These are phyloP conservation scores for Sporisorium iseilematis-ciliati DNA, from an alignment of 1,284 basidiomycete species.

Conservation along the genomic window DNA sequence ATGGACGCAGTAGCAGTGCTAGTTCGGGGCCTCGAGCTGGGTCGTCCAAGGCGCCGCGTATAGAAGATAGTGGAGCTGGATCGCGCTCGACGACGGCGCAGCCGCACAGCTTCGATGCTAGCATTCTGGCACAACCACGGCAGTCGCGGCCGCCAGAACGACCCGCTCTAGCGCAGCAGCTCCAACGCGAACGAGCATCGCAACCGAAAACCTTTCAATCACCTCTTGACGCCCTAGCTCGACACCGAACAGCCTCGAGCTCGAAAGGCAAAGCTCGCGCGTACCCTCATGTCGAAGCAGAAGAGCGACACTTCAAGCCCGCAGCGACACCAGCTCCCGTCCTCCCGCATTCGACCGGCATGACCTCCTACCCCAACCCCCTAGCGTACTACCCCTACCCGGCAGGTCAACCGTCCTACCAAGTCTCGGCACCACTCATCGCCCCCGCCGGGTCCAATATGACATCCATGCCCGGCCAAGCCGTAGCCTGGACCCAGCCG, in stretches of 20 bases:
- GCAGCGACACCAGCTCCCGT: not conserved
- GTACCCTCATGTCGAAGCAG: not conserved
- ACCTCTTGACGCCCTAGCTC: slow-evolving; percentile 24
- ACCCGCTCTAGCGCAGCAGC: not conserved
- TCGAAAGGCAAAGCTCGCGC: slow-evolving; percentile 38
- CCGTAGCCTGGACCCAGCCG: slow-evolving; percentile 37
- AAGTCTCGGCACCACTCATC: slow-evolving; percentile 10
- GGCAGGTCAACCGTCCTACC: slow-evolving; percentile 16
- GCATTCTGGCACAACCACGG: not conserved
- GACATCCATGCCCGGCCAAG: slow-evolving; percentile 15
- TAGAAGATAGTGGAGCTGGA: not conserved
- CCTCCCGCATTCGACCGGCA: not conserved
- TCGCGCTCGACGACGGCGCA: slow-evolving; percentile 3
- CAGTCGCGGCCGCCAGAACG: not conserved
- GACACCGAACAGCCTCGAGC: slow-evolving; percentile 6
- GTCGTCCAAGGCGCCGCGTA: slow-evolving; percentile 6
- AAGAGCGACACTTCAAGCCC: not conserved
- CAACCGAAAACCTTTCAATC: slow-evolving; percentile 5
- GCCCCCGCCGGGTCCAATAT: slow-evolving; percentile 9
- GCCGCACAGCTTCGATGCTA: slow-evolving; percentile 2
- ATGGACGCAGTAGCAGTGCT: not conserved
- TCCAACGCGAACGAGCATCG: not conserved
- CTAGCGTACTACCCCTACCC: slow-evolving; percentile 31
- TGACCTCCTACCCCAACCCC: slow-evolving; percentile 7
- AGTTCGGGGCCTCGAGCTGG: slow-evolving; percentile 1